Base-by-base conservation (phyloP, 306 rosid species). In the Rosa multiflora region DNA sequence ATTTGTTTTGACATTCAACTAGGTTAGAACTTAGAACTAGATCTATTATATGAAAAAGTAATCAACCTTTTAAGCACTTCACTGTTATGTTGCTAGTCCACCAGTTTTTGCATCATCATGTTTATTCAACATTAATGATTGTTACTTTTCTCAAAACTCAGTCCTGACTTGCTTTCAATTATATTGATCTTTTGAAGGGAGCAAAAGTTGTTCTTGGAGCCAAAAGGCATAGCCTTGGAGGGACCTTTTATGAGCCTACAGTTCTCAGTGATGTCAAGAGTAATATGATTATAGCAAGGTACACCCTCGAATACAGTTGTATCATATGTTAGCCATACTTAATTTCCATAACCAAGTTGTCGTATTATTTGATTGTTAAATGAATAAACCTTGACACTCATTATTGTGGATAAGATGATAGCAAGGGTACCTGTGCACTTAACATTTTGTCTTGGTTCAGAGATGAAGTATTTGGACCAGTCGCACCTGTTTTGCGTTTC, bases 381-480 rank as follows among this genome's bases (percentile, higher is more conserved):
- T 78, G 21, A 43, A 55, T 56, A 42, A 29, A 46, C 11, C 68
- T 61, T 39, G 62, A 20, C 56, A 35, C 29, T 48, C 52, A 47
- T 37, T 48, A 59, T 11, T 18, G 43, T 8, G 63, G n/a, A 37
- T 39, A 40, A 15, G 37, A 49, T 67, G 69, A 35, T 75, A 8
- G 56, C 48, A 59, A 68, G 52, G 44, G 3, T 67, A 66, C 26
- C 55, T 72, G 78, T 73, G 66, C 66, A 42, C 73, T 80, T 40
- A 62, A 63, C 80, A 48, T 74, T 83, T 82, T 87, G 29, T 83
- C 70, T 79, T 81, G 43, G 46, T 29, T 73, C 85, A 95, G 99
- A 76, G 96, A 93, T 87, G 99, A 95, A 88, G 90, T 82, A 82
- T 95, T 95, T 87, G 99, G 99, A 78, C 99, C 98, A 29, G 98